Evolutionary conservation across 805 yeast genomes (phyloP).

Genomic region (Candida ulmi): DNA sequence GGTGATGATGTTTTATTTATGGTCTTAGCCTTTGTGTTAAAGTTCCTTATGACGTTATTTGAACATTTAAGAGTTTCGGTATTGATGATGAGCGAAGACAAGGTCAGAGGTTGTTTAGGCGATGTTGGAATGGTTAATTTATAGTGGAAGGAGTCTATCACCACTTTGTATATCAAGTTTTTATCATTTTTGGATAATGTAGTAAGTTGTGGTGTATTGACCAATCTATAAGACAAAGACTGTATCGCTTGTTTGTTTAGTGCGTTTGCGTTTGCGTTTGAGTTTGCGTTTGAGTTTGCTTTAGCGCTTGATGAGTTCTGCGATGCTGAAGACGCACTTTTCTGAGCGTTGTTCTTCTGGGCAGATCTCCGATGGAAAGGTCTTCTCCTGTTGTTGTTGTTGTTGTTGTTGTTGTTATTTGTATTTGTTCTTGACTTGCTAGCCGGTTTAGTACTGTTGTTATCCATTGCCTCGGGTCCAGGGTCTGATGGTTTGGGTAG

Average conservation of each 20-base stretch:
- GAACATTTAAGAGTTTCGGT: neutral
- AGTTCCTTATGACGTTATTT: slow-evolving; percentile 17
- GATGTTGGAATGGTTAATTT: neutral
- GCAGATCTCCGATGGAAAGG: neutral
- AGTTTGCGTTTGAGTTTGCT: neutral
- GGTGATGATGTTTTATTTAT: neutral
- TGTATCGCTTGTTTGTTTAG: neutral
- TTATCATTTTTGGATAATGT: neutral
- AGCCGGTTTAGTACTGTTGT: no score
- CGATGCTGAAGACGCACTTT: no score
- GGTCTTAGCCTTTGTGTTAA: slow-evolving; percentile 14
- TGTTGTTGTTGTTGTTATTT: no score
- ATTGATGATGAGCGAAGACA: neutral
- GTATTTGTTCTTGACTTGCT: no score
- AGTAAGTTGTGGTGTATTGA: neutral
- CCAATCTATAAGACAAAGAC: neutral
- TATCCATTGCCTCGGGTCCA: no score
- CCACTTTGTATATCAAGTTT: neutral
- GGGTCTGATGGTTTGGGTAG: no score
- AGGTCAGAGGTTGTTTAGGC: neutral
- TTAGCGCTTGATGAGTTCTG: no score
- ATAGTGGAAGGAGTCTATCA: neutral
- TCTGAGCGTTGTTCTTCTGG: neutral
- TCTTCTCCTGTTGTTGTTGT: neutral
- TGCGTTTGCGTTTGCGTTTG: no score